These are phyloP conservation scores for Leccinum proximum DNA, from an alignment of 1,284 basidiomycete species.

Conservation along the genomic window DNA sequence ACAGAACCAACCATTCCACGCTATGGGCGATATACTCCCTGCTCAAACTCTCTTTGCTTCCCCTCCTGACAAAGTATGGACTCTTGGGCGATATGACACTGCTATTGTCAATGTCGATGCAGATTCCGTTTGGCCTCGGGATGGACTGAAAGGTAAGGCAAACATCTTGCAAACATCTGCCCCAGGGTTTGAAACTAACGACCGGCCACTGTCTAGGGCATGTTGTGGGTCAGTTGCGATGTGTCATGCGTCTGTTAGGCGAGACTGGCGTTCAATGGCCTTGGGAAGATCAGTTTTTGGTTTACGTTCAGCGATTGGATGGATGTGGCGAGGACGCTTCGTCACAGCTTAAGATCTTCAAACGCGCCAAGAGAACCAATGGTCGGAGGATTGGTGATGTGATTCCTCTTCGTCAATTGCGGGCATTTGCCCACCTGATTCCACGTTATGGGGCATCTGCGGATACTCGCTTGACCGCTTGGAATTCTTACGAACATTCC, in stretches of 20 bases:
- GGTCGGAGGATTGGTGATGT: no score
- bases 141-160: neutral
- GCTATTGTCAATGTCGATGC: constrained; percentile 1
- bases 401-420: no score
- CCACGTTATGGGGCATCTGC: no score
- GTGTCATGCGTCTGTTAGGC: neutral
- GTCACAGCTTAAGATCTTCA: neutral
- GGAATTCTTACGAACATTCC: no score
- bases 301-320: neutral
- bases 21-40: neutral
- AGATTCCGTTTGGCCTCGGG: neutral
- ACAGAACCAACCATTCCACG: neutral
- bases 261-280: neutral
- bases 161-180: no score
- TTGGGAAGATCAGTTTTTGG: neutral
- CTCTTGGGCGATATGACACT: neutral
- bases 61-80: neutral
- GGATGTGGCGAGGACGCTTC: neutral
- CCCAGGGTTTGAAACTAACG: neutral
- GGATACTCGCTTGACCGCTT: no score
- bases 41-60: neutral
- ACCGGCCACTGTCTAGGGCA: neutral
- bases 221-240: neutral
- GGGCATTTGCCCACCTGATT: no score
- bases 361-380: no score